phyloP scores from a whole-genome alignment of 805 yeast genomes.

The Sugiyamaella smithiae region DNA sequence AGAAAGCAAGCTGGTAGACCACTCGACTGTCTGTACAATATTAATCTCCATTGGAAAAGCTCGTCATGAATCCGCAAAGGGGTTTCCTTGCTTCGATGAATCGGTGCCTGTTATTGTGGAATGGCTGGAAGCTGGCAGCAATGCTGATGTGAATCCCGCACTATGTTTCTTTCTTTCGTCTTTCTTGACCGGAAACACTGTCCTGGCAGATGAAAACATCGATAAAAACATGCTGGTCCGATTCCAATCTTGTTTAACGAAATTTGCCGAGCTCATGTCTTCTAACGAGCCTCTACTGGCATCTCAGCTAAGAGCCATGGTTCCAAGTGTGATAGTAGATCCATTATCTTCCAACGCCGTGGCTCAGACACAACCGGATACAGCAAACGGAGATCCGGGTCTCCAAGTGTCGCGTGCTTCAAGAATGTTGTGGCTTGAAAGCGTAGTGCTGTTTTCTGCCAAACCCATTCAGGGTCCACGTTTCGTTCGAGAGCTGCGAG shows the following conservation, averaged over 20 bases:
- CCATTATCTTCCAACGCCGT: background rate
- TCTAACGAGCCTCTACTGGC: background rate
- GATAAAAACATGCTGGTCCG: background rate
- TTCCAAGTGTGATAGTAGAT: background rate
- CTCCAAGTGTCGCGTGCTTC: constrained; percentile 19
- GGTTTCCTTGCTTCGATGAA: background rate
- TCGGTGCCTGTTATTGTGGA: background rate
- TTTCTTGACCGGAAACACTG: background rate
- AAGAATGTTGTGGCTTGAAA: constrained; percentile 26
- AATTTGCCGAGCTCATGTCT: background rate
- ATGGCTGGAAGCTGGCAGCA: background rate
- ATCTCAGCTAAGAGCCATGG: background rate
- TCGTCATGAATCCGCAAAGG: background rate
- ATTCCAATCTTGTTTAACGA: background rate
- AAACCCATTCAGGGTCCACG: constrained; percentile 20
- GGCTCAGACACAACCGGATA: background rate
- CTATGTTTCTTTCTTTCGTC: background rate
- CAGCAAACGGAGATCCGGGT: too few relatives aligned
- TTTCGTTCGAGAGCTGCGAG: constrained; percentile 18
- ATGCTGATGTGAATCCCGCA: background rate
- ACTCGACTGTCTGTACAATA: background rate
- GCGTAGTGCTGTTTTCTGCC: constrained; percentile 15
- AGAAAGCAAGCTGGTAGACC: background rate
- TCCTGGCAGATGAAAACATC: background rate
- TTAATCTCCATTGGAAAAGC: constrained; percentile 4